Evolutionary conservation across 805 yeast species (phyloP).

Genomic region (Nakazawaea molendinolei): DNA sequence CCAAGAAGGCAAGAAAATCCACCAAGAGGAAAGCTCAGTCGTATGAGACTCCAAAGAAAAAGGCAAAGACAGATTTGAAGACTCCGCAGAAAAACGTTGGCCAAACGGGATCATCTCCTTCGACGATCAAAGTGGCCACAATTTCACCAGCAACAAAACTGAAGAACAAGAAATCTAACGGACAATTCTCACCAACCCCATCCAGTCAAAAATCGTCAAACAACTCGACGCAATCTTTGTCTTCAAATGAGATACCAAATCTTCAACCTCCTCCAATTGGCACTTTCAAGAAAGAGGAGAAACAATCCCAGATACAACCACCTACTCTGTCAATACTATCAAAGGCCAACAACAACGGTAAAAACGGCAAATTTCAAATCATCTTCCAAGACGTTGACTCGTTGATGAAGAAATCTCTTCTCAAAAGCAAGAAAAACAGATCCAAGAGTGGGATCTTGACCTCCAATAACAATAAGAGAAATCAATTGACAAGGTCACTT

Average conservation of each 20-base stretch:
- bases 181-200: conserved; percentile 11
- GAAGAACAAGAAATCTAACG: conserved; percentile 4
- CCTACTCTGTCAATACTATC: background rate
- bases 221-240: background rate
- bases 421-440: conserved; percentile 6
- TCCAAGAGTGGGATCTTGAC: conserved; percentile 11
- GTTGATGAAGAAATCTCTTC: conserved; percentile 8
- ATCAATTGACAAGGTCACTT: conserved; percentile 6
- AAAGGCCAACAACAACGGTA: conserved; percentile 1
- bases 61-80: background rate
- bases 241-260: background rate
- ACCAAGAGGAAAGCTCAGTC: conserved; percentile 1
- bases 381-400: conserved; percentile 14
- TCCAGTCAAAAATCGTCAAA: conserved; percentile 2
- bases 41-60: conserved; percentile 11
- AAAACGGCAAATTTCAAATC: conserved; percentile 10
- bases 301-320: background rate
- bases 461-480: conserved; percentile 9
- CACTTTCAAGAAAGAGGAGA: conserved; percentile 12
- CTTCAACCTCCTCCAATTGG: conserved; percentile 12
- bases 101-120: conserved; percentile 10
- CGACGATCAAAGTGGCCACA: conserved; percentile 10
- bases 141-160: conserved; percentile 9
- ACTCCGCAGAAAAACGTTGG: background rate
- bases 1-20: conserved; percentile 1